phyloP scores from a whole-genome alignment of 768 basidiomycete species.

The Pulveroboletus sp. region DNA sequence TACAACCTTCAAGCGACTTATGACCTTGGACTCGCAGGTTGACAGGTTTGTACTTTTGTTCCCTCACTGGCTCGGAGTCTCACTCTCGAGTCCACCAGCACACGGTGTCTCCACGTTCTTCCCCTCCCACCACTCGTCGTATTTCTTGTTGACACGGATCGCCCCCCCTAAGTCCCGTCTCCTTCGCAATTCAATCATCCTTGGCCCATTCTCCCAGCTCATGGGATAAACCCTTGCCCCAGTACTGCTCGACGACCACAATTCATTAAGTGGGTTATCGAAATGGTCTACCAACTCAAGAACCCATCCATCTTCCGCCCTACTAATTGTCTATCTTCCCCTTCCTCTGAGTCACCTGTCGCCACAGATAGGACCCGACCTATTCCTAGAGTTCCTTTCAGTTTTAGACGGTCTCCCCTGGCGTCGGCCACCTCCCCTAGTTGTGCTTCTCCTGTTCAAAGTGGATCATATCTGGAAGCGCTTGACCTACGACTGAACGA shows the following conservation, averaged over 20 bases:
- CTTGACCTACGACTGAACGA: conserved; percentile 76
- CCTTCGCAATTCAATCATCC: conserved; percentile 13
- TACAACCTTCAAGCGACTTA: conserved; percentile 39
- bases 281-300: conserved; percentile 64
- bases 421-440: conserved; percentile 15
- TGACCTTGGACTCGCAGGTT: conserved; percentile 43
- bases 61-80: neutral
- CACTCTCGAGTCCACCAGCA: conserved; percentile 14
- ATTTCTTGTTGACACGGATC: conserved; percentile 62
- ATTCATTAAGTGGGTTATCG: neutral
- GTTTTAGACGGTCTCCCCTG: conserved; percentile 51
- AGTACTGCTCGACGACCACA: conserved; percentile 25
- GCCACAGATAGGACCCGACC: conserved; percentile 46
- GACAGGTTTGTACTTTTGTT: conserved; percentile 19
- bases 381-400: conserved; percentile 54
- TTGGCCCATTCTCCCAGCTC: conserved; percentile 9
- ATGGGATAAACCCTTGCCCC: conserved; percentile 41
- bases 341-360: conserved; percentile 38
- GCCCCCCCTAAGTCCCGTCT: conserved; percentile 62
- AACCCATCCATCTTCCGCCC: conserved; percentile 64
- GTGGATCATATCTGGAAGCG: conserved; percentile 76
- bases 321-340: conserved; percentile 59
- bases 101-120: conserved; percentile 40
- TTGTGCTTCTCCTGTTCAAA: conserved; percentile 54
- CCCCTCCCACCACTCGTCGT: conserved; percentile 54